These are phyloP conservation scores for Hypoxylon lienhwacheense DNA, from an alignment of 495 filamentous ascomycete species.

Conservation along the genomic window DNA sequence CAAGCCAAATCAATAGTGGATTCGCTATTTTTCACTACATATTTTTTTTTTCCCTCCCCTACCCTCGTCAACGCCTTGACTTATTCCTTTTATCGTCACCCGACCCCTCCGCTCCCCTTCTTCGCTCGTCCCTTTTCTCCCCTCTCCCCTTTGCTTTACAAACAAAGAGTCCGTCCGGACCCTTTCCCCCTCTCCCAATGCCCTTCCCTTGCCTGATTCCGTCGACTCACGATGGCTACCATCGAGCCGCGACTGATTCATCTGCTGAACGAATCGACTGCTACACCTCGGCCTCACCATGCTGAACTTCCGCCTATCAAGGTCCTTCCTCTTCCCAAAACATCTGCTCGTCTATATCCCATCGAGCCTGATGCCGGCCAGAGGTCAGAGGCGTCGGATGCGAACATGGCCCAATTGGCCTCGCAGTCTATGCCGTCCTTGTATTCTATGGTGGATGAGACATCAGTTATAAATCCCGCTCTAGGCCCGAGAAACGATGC, in stretches of 20 bases:
- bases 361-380: conserved; percentile 50
- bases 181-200: conserved; percentile 35
- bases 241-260: conserved; percentile 63
- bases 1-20: conserved; percentile 23
- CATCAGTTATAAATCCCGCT: neutral
- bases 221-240: conserved; percentile 53
- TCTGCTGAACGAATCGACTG: conserved; percentile 55
- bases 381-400: conserved; percentile 39
- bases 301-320: conserved; percentile 52
- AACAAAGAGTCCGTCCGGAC: conserved; percentile 33
- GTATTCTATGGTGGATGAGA: conserved; percentile 40
- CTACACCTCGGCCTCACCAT: conserved; percentile 40
- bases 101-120: conserved; percentile 20
- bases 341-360: conserved; percentile 47
- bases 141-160: conserved; percentile 13
- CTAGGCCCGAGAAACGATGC: conserved; percentile 30
- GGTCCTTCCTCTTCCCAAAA: conserved; percentile 40
- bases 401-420: conserved; percentile 27
- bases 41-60: no score
- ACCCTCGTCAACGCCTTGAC: conserved; percentile 11
- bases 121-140: conserved; percentile 29
- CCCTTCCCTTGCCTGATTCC: conserved; percentile 30
- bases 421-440: conserved; percentile 43
- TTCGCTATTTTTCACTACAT: conserved; percentile 10
- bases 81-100: conserved; percentile 19